These are phyloP conservation scores for Zygosaccharomyces sapae DNA, from an alignment of 1,139 yeast species.

Conservation along the genomic window DNA sequence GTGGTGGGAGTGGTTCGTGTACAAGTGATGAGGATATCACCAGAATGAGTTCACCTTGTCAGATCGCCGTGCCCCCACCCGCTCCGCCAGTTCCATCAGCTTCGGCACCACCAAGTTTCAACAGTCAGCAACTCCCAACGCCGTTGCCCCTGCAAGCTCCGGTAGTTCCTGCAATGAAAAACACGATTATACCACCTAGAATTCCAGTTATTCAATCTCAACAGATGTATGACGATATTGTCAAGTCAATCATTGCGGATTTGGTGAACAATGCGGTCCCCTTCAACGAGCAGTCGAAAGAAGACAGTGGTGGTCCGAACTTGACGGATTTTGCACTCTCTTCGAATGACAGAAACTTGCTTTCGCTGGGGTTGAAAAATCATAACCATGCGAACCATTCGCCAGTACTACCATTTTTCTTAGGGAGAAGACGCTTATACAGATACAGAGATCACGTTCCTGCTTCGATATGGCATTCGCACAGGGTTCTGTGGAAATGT, in stretches of 20 bases:
- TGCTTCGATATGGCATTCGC: constrained; percentile 51
- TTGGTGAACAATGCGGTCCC: constrained; percentile 30
- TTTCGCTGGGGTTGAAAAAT: constrained; percentile 20
- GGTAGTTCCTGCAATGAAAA: not conserved
- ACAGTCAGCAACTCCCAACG: constrained; percentile 1
- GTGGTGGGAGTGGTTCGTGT: constrained; percentile 5
- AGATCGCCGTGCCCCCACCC: constrained; percentile 11
- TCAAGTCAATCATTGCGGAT: constrained; percentile 27
- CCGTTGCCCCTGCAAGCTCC: constrained; percentile 3
- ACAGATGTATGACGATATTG: constrained; percentile 25
- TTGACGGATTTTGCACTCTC: constrained; percentile 31
- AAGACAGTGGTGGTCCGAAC: constrained; percentile 21
- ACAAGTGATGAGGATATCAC: constrained; percentile 9
- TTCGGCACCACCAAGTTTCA: constrained; percentile 1
- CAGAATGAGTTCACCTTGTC: constrained; percentile 7
- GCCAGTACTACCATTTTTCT: constrained; percentile 29
- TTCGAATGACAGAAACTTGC: constrained; percentile 24
- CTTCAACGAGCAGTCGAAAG: constrained; percentile 25
- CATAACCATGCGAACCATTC: constrained; percentile 4
- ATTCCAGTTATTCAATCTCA: constrained; percentile 12
- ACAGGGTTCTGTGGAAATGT: constrained; percentile 31
- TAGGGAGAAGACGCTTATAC: constrained; percentile 39
- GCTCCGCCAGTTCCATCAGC: not conserved
- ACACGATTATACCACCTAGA: constrained; percentile 4
- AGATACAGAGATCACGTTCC: constrained; percentile 61